These are phyloP conservation scores for Aspergillus fischeri DNA, from an alignment of 2,329 filamentous ascomycete genomes.

Conservation along the genomic window DNA sequence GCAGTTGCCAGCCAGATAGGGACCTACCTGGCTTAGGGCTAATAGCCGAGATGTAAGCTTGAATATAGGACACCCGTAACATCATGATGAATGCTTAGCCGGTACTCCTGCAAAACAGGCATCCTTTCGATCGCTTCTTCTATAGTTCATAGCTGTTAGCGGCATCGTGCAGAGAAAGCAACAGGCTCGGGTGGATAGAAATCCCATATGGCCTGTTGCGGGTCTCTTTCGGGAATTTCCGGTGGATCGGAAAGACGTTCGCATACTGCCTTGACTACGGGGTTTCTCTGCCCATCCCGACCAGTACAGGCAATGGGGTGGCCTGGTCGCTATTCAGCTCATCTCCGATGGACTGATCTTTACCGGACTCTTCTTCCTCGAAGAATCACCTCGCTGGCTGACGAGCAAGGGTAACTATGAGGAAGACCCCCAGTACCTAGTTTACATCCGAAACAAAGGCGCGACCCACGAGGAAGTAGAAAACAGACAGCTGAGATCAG, in stretches of 20 bases:
- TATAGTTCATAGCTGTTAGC: background rate
- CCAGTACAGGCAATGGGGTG: constrained; percentile 49
- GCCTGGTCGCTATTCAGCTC: constrained; percentile 51
- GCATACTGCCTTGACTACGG: constrained; percentile 54
- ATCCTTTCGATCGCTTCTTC: background rate
- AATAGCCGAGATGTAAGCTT: too few relatives aligned
- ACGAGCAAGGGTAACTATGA: constrained; percentile 48
- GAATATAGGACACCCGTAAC: too few relatives aligned
- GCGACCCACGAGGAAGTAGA: constrained; percentile 22
- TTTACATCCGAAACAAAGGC: constrained; percentile 34
- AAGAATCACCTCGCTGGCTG: constrained; percentile 53
- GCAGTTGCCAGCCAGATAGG: too few relatives aligned
- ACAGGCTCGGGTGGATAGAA: constrained; percentile 12
- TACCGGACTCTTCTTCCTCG: constrained; percentile 48
- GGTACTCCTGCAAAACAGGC: too few relatives aligned
- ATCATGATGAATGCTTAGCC: too few relatives aligned
- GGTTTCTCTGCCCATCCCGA: constrained; percentile 42
- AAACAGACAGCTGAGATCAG: constrained; percentile 36
- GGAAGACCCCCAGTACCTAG: constrained; percentile 39
- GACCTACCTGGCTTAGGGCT: background rate
- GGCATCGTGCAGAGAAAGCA: background rate
- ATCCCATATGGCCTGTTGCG: constrained; percentile 14
- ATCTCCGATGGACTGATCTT: constrained; percentile 50
- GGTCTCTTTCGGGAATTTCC: constrained; percentile 37
- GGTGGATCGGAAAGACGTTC: constrained; percentile 42